phyloP scores from a whole-genome alignment of 2,329 filamentous ascomycete species.

The Botryosphaeria dothidea region DNA sequence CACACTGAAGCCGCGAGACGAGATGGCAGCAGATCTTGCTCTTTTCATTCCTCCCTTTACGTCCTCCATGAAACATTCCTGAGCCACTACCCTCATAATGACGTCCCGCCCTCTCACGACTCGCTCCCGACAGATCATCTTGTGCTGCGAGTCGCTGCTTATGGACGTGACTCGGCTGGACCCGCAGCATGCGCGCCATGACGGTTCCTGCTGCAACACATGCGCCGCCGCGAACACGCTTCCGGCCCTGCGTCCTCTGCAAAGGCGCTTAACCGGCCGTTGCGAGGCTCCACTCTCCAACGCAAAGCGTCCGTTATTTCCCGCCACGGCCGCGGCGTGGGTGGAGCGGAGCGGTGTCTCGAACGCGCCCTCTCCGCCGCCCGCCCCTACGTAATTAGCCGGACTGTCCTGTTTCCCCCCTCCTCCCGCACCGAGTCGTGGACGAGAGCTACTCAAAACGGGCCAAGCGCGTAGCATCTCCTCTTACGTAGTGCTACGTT shows the following conservation, averaged over 20 bases:
- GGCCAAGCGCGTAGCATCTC: slow-evolving; percentile 7
- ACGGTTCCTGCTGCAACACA: slow-evolving; percentile 8
- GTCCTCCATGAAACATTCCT: not conserved
- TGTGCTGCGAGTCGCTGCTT: not conserved
- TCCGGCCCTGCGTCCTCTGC: not conserved
- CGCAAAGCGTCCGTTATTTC: not conserved
- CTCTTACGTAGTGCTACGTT: not conserved
- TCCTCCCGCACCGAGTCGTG: not conserved
- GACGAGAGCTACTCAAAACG: not conserved
- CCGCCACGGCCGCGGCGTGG: not conserved
- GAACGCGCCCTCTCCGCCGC: not conserved
- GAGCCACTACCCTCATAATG: not conserved
- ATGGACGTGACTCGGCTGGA: slow-evolving; percentile 4
- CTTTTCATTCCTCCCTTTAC: not conserved
- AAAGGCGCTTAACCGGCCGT: not conserved
- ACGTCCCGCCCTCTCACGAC: not conserved
- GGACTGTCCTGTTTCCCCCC: not conserved
- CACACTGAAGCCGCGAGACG: not conserved
- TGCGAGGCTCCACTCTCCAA: not conserved
- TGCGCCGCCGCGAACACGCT: not conserved
- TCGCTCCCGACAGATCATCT: not conserved
- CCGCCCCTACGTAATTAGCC: not conserved
- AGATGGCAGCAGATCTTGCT: not conserved
- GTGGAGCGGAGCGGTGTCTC: not conserved
- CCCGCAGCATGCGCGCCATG: not conserved